These are phyloP conservation scores for Tylopilus intermedius DNA, from an alignment of 768 basidiomycete species.

Conservation along the genomic window DNA sequence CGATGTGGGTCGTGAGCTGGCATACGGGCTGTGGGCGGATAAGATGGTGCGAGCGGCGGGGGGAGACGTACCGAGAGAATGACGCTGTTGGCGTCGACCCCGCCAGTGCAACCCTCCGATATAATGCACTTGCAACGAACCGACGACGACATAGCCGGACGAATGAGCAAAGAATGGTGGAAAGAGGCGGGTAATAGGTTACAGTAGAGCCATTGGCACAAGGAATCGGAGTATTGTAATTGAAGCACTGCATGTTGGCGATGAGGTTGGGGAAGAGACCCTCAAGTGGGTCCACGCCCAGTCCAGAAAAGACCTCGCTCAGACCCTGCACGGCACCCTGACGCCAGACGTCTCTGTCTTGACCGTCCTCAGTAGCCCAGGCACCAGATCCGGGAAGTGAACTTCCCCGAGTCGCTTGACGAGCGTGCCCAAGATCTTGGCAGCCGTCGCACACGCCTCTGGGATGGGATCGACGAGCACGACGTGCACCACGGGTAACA, in stretches of 20 bases:
- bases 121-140: too few species aligned
- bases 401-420: slow-evolving; percentile 92
- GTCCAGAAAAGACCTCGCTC: slow-evolving; percentile 88
- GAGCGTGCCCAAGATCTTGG: slow-evolving; percentile 93
- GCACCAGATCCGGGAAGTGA: slow-evolving; percentile 94
- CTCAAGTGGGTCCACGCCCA: slow-evolving; percentile 97
- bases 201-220: too few species aligned
- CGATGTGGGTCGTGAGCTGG: too few species aligned
- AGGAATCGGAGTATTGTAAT: too few species aligned
- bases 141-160: too few species aligned
- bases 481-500: slow-evolving; percentile 85
- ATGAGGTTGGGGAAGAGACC: slow-evolving; percentile 92
- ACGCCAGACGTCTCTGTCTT: slow-evolving; percentile 93
- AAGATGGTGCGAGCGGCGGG: too few species aligned
- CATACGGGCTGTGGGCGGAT: too few species aligned
- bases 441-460: slow-evolving; percentile 94
- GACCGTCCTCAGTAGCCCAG: slow-evolving; percentile 76
- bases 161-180: too few species aligned
- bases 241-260: slow-evolving; percentile 65
- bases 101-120: too few species aligned
- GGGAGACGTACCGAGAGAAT: too few species aligned
- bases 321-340: slow-evolving; percentile 96
- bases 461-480: slow-evolving; percentile 97
- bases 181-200: too few species aligned
- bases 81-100: too few species aligned